These are phyloP conservation scores for Ascocoryne sarcoides DNA, from an alignment of 2,329 filamentous ascomycete genomes.

Conservation along the genomic window DNA sequence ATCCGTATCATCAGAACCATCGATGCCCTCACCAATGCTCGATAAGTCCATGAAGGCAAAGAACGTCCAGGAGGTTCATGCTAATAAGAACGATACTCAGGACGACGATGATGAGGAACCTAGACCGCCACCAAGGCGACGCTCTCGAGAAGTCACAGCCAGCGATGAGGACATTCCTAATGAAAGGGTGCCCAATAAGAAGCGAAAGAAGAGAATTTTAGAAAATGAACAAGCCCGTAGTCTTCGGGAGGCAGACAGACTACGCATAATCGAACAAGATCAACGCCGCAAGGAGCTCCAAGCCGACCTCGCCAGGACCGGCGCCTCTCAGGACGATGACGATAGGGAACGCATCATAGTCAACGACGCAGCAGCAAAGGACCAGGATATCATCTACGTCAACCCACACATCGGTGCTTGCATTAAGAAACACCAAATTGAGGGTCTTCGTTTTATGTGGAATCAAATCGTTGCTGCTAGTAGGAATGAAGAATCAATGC, in stretches of 20 bases:
- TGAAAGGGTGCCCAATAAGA: conserved; percentile 5
- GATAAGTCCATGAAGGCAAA: not conserved
- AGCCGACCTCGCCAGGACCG: conserved; percentile 37
- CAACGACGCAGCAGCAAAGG: conserved; percentile 55
- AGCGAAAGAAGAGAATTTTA: conserved; percentile 33
- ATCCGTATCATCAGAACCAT: not conserved
- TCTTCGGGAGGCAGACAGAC: conserved; percentile 45
- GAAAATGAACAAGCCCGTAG: conserved; percentile 37
- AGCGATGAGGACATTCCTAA: conserved; percentile 7
- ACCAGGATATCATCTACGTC: conserved; percentile 55
- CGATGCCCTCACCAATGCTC: not conserved
- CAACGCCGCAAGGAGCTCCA: conserved; percentile 40
- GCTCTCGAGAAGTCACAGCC: not conserved
- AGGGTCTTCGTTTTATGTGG: conserved; percentile 83
- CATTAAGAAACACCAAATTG: conserved; percentile 74
- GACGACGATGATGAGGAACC: conserved; percentile 2
- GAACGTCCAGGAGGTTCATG: not conserved
- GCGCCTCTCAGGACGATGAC: conserved; percentile 33
- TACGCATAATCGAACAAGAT: conserved; percentile 46
- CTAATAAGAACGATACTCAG: not conserved
- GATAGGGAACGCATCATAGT: conserved; percentile 46
- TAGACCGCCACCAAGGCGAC: conserved; percentile 6
- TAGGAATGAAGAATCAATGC: conserved; percentile 39
- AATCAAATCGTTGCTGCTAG: conserved; percentile 57
- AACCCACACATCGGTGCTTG: conserved; percentile 50